Conservation (phyloP, 1,284 basidiomycete genomes). For the Tilletia setariae region DNA sequence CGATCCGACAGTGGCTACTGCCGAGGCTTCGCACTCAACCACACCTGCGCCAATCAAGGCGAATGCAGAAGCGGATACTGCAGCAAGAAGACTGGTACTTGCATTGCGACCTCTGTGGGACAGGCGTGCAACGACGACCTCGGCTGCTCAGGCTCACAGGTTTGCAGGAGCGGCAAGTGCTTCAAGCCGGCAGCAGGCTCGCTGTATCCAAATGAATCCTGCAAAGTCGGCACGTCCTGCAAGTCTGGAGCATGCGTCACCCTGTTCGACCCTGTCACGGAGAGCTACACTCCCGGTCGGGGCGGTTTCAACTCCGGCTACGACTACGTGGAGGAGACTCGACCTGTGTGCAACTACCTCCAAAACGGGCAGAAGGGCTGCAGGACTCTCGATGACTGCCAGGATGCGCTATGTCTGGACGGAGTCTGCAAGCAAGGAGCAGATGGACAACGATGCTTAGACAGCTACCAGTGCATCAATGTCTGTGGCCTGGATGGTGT, state of each 20-base stretch:
- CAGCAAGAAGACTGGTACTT: constrained; percentile 20
- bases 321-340: constrained; percentile 10
- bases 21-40: constrained; percentile 18
- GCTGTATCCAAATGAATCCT: constrained; percentile 25
- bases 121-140: constrained; percentile 24
- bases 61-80: constrained; percentile 27
- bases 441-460: background rate
- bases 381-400: constrained; percentile 25
- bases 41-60: constrained; percentile 16
- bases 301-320: no score
- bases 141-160: constrained; percentile 21
- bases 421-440: constrained; percentile 22
- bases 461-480: no score
- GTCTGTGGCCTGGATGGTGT: no score
- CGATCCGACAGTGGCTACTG: background rate
- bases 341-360: constrained; percentile 23
- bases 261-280: constrained; percentile 23
- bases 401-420: constrained; percentile 23
- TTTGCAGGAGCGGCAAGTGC: constrained; percentile 20
- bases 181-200: constrained; percentile 12
- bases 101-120: constrained; percentile 20
- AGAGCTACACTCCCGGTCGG: constrained; percentile 15
- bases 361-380: constrained; percentile 27
- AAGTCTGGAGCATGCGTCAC: constrained; percentile 26
- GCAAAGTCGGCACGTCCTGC: constrained; percentile 23